These are phyloP conservation scores for Blastobotrys illinoisensis DNA, from an alignment of 1,139 yeast genomes.

Conservation along the genomic window DNA sequence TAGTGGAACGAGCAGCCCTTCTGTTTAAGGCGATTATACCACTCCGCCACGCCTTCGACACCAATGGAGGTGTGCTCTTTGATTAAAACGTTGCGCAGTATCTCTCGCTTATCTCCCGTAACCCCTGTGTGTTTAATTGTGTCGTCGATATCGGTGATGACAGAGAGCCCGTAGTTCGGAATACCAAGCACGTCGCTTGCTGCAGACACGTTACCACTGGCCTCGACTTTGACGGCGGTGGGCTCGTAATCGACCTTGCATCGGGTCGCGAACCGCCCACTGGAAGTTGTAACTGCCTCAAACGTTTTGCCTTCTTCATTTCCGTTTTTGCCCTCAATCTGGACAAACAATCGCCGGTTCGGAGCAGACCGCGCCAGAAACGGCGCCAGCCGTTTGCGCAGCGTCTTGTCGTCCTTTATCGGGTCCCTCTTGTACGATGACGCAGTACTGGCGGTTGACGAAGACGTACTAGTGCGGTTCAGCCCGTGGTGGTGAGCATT, in stretches of 20 bases:
- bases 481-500: neutral
- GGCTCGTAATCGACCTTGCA: slow-evolving; percentile 27
- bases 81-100: slow-evolving; percentile 71
- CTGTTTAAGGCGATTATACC: slow-evolving; percentile 48
- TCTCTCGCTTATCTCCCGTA: slow-evolving; percentile 75
- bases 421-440: neutral
- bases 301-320: slow-evolving; percentile 2
- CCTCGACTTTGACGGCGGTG: slow-evolving; percentile 20
- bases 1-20: slow-evolving; percentile 65
- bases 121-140: slow-evolving; percentile 90
- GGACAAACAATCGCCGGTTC: slow-evolving; percentile 15
- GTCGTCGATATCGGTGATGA: slow-evolving; percentile 92
- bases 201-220: slow-evolving; percentile 17
- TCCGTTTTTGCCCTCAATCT: slow-evolving; percentile 14
- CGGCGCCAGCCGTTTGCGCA: slow-evolving; percentile 24
- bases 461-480: neutral
- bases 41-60: slow-evolving; percentile 65
- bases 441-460: neutral
- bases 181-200: slow-evolving; percentile 17
- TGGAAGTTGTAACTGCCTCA: slow-evolving; percentile 25
- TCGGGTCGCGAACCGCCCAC: slow-evolving; percentile 36
- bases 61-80: slow-evolving; percentile 60
- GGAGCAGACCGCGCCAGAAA: slow-evolving; percentile 27
- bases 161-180: slow-evolving; percentile 50
- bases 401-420: slow-evolving; percentile 18